A percentile compares a stretch with the other conserved stretches of the same genome.
phyloP scores from a whole-genome alignment of 2,329 filamentous ascomycete species.

The Ceratocystis cacaofunesta region DNA sequence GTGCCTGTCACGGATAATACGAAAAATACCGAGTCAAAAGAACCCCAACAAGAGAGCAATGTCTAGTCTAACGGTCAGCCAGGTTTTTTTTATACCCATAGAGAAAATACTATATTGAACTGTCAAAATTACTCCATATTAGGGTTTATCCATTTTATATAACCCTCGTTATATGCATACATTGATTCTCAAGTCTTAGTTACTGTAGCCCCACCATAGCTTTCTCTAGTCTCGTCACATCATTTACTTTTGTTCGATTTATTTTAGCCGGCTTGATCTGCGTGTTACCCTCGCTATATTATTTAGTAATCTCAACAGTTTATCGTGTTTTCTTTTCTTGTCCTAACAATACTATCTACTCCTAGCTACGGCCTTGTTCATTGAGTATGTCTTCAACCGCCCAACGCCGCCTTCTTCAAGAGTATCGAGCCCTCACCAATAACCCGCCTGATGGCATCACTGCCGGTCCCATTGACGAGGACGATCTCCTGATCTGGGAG shows the following conservation, averaged over 20 bases:
- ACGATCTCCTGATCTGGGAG: slow-evolving; percentile 94
- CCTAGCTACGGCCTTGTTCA: not conserved
- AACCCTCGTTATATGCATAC: slow-evolving; percentile 5
- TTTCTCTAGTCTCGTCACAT: not conserved
- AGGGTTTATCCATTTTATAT: not conserved
- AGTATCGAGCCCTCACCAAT: slow-evolving; percentile 87
- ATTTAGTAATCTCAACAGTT: not conserved
- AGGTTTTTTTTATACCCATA: not conserved
- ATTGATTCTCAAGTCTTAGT: not conserved
- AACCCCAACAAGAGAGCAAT: not conserved
- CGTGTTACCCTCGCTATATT: not conserved
- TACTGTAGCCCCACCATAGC: slow-evolving; percentile 3
- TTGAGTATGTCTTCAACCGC: slow-evolving; percentile 44
- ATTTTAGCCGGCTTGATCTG: not conserved
- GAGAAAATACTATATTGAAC: not conserved
- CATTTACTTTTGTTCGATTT: not conserved
- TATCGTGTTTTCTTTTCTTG: not conserved
- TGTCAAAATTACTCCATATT: not conserved
- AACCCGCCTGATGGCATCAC: slow-evolving; percentile 97
- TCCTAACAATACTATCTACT: not conserved
- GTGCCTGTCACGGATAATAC: not conserved
- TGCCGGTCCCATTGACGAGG: slow-evolving; percentile 81
- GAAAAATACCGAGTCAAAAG: not conserved
- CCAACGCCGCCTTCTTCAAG: slow-evolving; percentile 75
- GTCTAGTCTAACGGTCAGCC: not conserved